Evolutionary conservation across 345 rosid species (phyloP), one percentile per base, ranked within the genome.

Genomic region (Populus davidiana): DNA sequence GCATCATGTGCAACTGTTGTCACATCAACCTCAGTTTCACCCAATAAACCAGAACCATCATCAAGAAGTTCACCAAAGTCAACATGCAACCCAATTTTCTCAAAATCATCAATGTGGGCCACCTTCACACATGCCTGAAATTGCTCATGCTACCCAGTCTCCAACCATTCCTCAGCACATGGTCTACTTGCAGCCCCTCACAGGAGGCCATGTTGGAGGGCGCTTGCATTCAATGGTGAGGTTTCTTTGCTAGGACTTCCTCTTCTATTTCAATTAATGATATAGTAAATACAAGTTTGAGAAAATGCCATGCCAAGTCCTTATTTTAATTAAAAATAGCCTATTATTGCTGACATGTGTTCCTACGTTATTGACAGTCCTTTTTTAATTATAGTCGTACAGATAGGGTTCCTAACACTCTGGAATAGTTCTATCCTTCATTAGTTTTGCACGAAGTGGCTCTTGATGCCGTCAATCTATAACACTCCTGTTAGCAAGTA

Each of bases 151-250:
- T 44, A 91, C 86, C 74, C 98, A 90, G 59, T 88, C 98, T 41
- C 83, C 93, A 25, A 75, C 89, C 75, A 89, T 93, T 72, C 84
- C 98, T 33, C 98, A 91, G 78, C 95, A 92, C 75, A 92, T 95
- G 83, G 86, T 88, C 80, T 93, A 97, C 87, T 86, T 93, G 78
- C 98, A 91, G 70, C 93, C 96, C 5, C 85, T 91, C 62, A 52
- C 89, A 14, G 92, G 90, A 67, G 86, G 90, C 75, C 95, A 89
- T 78, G 85, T 86, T 49, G 88, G 87, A 68, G 92, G 87, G 54
- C 93, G 93, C 65, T 52, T 90, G 87, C 91, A 90, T 79, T 79
- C 87, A 59, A 85, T 90, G 97, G 97, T 89, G 82, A 84, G 92
- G 10, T 2, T 71, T 49, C 25, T 75, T 62, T 80, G 21, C 18